Base-by-base conservation (phyloP, 768 basidiomycete species). In the Pisolithus marmoratus region DNA sequence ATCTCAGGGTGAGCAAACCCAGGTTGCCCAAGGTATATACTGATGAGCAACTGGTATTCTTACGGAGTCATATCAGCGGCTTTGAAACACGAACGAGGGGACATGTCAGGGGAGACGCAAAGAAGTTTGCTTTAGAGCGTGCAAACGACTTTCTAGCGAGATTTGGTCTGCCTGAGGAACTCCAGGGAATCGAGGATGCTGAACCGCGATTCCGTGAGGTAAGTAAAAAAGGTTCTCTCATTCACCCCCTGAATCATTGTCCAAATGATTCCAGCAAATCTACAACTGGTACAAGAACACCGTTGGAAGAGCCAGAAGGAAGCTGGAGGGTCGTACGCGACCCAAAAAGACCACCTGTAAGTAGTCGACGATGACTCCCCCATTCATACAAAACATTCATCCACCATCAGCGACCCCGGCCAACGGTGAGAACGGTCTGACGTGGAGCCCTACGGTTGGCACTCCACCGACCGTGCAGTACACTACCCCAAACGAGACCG, bases 231-330 rank as follows among this genome's bases (percentile, higher is more conserved):
- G 29, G 27, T 14, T 29, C 29, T 9, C 11, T 11, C 8, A 2
- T 6, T 63, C 29, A 45, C 26, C 48, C 43, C 38, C 27, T 43
- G 54, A 22, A 41, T 41, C 34, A 27, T 36, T 34, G 37, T 47
- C 38, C 51, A 27, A 29, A 29, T 45, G 24, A 45, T 19, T 48
- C 45, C 48, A 83, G 82, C 81, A 83, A 78, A 81, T 84, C 52
- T 84, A 84, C 70, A 84, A 83, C 58, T 85, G 83, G 83, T 84
- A 82, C 69, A 84, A 84, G 69, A 84, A 84, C 63, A 83, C 83
- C 17, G 77, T 82, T 50, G 83, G 82, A 6, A 73, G 83, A 29
- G 80, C 77, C 7, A 71, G 81, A 49, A 71, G 81, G 44, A 82
- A 82, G 62, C 67, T 77, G 42, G 81, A 82, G 54, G 80, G 81